Base-by-base conservation (phyloP, 148 eudicot species). In the Fallopia convolvulus region DNA sequence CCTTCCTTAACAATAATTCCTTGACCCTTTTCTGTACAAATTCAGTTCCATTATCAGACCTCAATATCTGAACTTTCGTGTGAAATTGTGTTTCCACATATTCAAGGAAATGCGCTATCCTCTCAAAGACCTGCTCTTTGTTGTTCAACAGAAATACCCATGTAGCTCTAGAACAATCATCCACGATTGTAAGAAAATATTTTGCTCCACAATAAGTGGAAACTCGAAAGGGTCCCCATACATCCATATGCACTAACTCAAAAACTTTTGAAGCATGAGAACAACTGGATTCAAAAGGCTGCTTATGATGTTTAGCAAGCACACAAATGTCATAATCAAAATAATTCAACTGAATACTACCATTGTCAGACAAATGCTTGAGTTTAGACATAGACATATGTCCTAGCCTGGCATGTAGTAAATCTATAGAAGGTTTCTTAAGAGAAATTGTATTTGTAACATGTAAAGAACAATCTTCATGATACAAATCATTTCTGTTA, bases 31-130 rank as follows among this genome's bases (percentile, higher is more conserved):
- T 0, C 0, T 52, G 21, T 0, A 78, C 12, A 0, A 78, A 12
- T 1, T 72, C 55, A n/a, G 23, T 70, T 0, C 76, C 80, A 72
- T 78, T 72, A 4, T 78, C 80, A 10, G 13, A 41, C 4, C 75
- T 0, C 6, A 58, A 6, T 2, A 2, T 18, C 10, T 58, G 21
- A 2, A 58, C 65, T 0, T 0, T 21, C 0, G 8, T 5, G 0
- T 1, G 12, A 72, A 53, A 78, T 8, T 78, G 42, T 4, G 9
- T 56, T 0, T 21, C 21, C 40, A 78, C 17, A 40, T 8, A 23
- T 0, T 40, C n/a, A 0, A 52, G 0, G 14, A 71, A 72, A 4
- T 2, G 3, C 0, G 0, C 7, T 6, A 50, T 0, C 1, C 13
- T 5, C 0, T 0, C 0, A 12, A 0, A 10, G 5, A 36, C 52